A percentile compares a stretch with the other conserved stretches of the same genome.
Evolutionary conservation across 108 stramenopile genomes (phyloP).

Genomic region (Cyclostephanos tholiformis): DNA sequence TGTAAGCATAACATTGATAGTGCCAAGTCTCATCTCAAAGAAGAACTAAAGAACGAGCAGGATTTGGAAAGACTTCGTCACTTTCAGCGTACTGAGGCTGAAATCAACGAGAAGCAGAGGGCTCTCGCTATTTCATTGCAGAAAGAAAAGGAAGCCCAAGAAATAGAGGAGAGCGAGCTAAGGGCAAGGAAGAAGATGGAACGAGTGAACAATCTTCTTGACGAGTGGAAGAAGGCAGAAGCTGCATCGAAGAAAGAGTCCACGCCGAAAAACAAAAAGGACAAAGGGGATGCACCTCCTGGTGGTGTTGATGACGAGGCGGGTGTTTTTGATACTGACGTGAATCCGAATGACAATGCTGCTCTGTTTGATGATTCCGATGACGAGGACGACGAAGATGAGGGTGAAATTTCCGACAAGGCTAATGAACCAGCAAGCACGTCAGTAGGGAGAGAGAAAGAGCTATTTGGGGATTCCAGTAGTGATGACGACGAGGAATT

Average conservation of each 20-base stretch:
- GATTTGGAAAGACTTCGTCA: conserved; percentile 70
- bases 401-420: conserved; percentile 22
- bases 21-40: conserved; percentile 81
- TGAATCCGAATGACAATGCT: conserved; percentile 40
- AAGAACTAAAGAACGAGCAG: conserved; percentile 73
- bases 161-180: conserved; percentile 73
- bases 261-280: conserved; percentile 56
- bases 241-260: conserved; percentile 47
- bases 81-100: conserved; percentile 68
- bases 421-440: conserved; percentile 11
- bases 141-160: conserved; percentile 60
- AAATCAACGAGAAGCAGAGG: conserved; percentile 64
- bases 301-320: conserved; percentile 56
- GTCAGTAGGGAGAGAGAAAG: conserved; percentile 56
- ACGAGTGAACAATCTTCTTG: conserved; percentile 62
- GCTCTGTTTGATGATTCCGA: conserved; percentile 75
- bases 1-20: conserved; percentile 86
- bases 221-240: conserved; percentile 72
- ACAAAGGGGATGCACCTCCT: conserved; percentile 35
- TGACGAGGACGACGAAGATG: conserved; percentile 46
- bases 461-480: conserved; percentile 71
- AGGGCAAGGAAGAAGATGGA: conserved; percentile 72
- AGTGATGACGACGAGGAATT: conserved; percentile 26
- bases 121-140: conserved; percentile 51
- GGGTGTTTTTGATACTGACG: conserved; percentile 55